Base-by-base conservation (phyloP, 768 basidiomycete species). In the Amyloporia xantha region DNA sequence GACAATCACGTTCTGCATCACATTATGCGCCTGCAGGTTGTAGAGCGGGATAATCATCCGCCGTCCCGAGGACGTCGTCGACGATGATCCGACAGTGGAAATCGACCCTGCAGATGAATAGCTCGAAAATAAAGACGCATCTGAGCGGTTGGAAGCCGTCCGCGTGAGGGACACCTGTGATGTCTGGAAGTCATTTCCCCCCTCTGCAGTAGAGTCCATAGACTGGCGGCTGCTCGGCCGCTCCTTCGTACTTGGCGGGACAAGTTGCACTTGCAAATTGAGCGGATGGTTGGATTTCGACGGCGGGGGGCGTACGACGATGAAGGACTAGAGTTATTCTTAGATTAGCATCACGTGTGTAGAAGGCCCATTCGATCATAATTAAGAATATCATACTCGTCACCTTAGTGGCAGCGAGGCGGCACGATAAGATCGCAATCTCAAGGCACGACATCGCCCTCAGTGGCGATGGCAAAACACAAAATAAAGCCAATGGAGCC, bases 221-320 rank as follows among this genome's bases (percentile, higher is more conserved):
- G 78, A 74, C 48, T 75, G 71, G 17, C 74, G 65, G 39, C 62
- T 68, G 4, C 66, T 59, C 21, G 63, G 62, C 6, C 59, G 51
- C 15, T 71, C 69, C 53, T 70, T 79, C 46, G 68, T 68, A 54
- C 68, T 75, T 36, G 82, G 85, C 4, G 89, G 88, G 1, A 95
- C 85, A 36, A 96, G 82, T 64, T 96, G 93, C 10, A 96, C 83
- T 59, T 96, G 93, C 1, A 95, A 74, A 62, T 94, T 93, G 38
- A 94, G 72, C 0, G 91, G 86, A 55, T 94, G 90, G 53, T 86
- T 87, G n/a, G 79, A 74, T 58, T 83, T 81, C 5, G 87, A 80
- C 1, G 91, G 90, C 2, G 91, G 91, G 4, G 93, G 93, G 43
- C 89, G 81, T 48, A 95, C 93, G 60, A 95, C 82, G 49, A 94